Evolutionary conservation across 345 rosid species (phyloP), one percentile per base, ranked within the genome.

Genomic region (Salix dunnii): DNA sequence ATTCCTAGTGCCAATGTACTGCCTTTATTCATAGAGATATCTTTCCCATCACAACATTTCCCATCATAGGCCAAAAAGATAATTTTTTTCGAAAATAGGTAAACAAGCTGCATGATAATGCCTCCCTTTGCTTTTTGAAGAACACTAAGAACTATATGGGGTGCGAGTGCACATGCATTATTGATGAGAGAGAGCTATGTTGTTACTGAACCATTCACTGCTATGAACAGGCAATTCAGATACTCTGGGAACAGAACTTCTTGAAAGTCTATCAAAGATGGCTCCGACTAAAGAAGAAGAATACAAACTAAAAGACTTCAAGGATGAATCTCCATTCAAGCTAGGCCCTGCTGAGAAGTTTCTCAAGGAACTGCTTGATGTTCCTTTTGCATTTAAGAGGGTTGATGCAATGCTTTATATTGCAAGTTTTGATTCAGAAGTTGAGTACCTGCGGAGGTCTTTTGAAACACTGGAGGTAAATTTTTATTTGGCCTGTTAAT

Each of bases 311-410:
- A 88, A 85, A 79, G 97, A 91, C 75, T 90, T 88, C 87, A 90
- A 90, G 61, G 92, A 89, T 65, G 97, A 89, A 82, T 86, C 95
- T 2, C 97, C 90, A 13, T 74, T 82, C 72, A 94, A 94, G 84
- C 80, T 92, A 16, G 99, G 97, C 23, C 94, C 95, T 28, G 99
- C 98, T 0, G 99, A 94, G 86, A 96, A 90, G 79, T 96, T 96
- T 74, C 94, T 96, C 58, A 96, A 80, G 85, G 92, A 90, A 18
- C 77, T 96, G 76, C 89, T 96, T 40, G 90, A 88, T 14, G 82
- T 96, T 75, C 98, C 99, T 66, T 90, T 90, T 30, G 94, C 99
- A 25, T 96, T 96, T 62, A 91, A 89, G 82, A 92, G 99, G 78
- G 86, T 91, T 13, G 92, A 92, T 76, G 97, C 99, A 8, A 89